Base-by-base conservation (phyloP, 768 basidiomycete genomes). In the Termitomyces sp. region DNA sequence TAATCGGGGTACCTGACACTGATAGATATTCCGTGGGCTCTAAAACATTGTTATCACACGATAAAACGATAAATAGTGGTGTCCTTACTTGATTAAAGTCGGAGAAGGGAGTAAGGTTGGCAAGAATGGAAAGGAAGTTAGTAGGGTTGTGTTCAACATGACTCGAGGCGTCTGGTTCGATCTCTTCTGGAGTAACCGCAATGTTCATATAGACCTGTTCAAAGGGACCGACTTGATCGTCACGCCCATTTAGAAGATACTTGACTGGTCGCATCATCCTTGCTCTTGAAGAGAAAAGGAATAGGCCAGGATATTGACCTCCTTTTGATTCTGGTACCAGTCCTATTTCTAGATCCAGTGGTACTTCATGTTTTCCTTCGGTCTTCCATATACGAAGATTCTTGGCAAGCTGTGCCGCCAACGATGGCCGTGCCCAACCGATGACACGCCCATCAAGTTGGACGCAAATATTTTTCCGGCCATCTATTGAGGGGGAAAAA, bases 121-220 rank as follows among this genome's bases (percentile, higher is more conserved):
- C 97, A 62, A 99, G 81, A 66, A 99, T 96, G 2, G 93, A 96
- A 56, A 99, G 75, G 72, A 99, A 95, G 71, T 93, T 95, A 8
- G 97, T 98, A 4, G 97, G 93, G 42, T 91, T 81, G 67, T 93
- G 88, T 74, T 99, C 97, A 44, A 97, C 89, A 72, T 99, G 97
- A 0, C 91, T 91, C 20, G 93, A 89, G 7, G 91, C 78, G 16
- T 81, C 85, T 57, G 75, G 71, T 56, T 87, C 83, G 58, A 98
- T 88, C 73, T 97, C 97, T 65, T 88, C 87, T 4, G 87, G 88
- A 55, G 85, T 91, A 66, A 92, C 88, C 3, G 97, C 96, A 69
- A 99, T 92, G 69, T 99, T 93, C 93, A 98, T 94, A 70, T 98
- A 99, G 6, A 98, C 97, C 75, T 99, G 97, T 73, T 99, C 97